Evolutionary conservation across 2,329 filamentous ascomycete species (phyloP).

Genomic region (Diaporthe destruens): DNA sequence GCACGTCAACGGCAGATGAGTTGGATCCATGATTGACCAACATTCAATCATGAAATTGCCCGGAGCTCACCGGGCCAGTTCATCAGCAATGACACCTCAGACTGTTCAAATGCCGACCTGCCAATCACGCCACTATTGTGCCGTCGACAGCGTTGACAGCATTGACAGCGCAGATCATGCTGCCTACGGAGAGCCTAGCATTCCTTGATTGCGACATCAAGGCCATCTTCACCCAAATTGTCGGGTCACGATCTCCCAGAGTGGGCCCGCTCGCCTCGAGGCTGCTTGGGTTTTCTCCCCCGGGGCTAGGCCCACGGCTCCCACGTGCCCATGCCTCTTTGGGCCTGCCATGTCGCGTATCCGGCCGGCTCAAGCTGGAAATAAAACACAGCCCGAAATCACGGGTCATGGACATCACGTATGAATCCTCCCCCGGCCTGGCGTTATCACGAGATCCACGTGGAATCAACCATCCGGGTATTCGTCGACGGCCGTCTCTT

Average conservation of each 20-base stretch:
- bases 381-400: background rate
- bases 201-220: conserved; percentile 10
- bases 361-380: background rate
- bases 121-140: conserved; percentile 23
- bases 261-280: background rate
- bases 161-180: conserved; percentile 26
- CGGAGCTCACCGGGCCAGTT: background rate
- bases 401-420: background rate
- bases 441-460: conserved; percentile 19
- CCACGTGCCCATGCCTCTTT: conserved; percentile 17
- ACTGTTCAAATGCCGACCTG: conserved; percentile 33
- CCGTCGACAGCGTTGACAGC: conserved; percentile 30
- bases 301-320: background rate
- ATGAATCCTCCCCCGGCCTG: background rate
- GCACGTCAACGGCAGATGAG: background rate
- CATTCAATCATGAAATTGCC: background rate
- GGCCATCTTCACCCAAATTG: conserved; percentile 25
- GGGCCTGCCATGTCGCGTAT: conserved; percentile 11
- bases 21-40: background rate
- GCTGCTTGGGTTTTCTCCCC: conserved; percentile 4
- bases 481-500: background rate
- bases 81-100: background rate
- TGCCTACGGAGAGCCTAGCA: conserved; percentile 1
- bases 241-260: conserved; percentile 24
- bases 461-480: background rate